A percentile compares a stretch with the other conserved stretches of the same genome.
Conservation (phyloP, 1,139 yeast genomes). For the Blastobotrys buckinghamii region DNA sequence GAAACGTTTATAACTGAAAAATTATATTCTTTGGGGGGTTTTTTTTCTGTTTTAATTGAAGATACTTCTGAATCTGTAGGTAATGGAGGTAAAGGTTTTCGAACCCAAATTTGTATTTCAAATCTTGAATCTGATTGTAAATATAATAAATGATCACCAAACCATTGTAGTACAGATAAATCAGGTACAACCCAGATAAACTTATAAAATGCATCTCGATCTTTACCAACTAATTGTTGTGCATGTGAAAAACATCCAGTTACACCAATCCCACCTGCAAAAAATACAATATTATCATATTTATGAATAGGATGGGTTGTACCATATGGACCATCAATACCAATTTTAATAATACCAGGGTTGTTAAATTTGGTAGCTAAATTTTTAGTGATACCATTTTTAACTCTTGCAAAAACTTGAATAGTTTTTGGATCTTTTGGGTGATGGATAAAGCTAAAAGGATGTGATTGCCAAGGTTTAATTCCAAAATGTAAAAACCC, state of each 20-base stretch:
- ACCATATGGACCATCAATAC: slow-evolving; percentile 57
- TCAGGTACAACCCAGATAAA: slow-evolving; percentile 21
- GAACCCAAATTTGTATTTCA: slow-evolving; percentile 11
- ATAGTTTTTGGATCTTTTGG: slow-evolving; percentile 20
- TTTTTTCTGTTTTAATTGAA: background rate
- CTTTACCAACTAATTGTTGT: slow-evolving; percentile 8
- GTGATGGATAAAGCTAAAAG: slow-evolving; percentile 48
- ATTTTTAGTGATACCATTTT: slow-evolving; percentile 5
- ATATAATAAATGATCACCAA: slow-evolving; percentile 16
- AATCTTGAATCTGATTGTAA: slow-evolving; percentile 8
- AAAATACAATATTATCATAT: slow-evolving; percentile 45
- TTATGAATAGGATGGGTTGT: slow-evolving; percentile 42
- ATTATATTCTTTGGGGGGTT: background rate
- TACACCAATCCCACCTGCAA: slow-evolving; percentile 67
- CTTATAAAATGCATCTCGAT: slow-evolving; percentile 4
- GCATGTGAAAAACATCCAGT: slow-evolving; percentile 40
- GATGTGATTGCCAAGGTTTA: slow-evolving; percentile 58
- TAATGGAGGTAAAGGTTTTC: background rate
- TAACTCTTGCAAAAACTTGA: slow-evolving; percentile 33
- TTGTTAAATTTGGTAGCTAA: background rate
- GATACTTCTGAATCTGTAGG: background rate
- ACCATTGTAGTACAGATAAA: slow-evolving; percentile 17
- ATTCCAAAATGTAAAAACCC: slow-evolving; percentile 48
- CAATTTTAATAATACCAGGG: background rate
- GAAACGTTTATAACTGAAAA: background rate